A percentile compares a stretch with the other conserved stretches of the same genome.
Conservation (phyloP, 345 rosid species). For the Aurinia saxatilis region DNA sequence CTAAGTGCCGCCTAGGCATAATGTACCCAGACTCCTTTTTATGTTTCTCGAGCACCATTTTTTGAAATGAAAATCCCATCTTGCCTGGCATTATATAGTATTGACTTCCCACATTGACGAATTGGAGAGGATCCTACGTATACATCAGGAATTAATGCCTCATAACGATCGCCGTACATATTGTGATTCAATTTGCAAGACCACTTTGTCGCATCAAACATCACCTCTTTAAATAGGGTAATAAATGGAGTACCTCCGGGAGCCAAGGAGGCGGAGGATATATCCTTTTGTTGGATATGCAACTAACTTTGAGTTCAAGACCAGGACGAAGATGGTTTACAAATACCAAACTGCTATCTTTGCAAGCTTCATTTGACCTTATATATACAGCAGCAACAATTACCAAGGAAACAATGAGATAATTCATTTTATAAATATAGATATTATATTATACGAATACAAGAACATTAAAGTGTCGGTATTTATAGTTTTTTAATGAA, state of each 20-base stretch:
- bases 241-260: background rate
- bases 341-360: background rate
- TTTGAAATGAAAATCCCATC: too few relatives aligned
- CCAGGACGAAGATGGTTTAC: background rate
- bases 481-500: too few relatives aligned
- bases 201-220: background rate
- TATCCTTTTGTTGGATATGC: background rate
- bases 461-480: too few relatives aligned
- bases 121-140: background rate
- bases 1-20: too few relatives aligned
- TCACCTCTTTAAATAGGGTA: background rate
- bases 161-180: too few relatives aligned
- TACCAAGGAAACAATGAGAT: too few relatives aligned
- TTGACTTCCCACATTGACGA: background rate
- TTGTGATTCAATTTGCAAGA: background rate
- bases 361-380: background rate
- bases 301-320: background rate
- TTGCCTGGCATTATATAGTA: too few relatives aligned
- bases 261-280: background rate
- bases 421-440: too few relatives aligned
- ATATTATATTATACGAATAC: too few relatives aligned
- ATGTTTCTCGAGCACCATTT: too few relatives aligned
- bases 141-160: background rate
- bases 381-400: too few relatives aligned
- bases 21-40: too few relatives aligned